Evolutionary conservation across 2,329 filamentous ascomycete genomes (phyloP).

Genomic region (Hymenotorrendiella dingleyae): DNA sequence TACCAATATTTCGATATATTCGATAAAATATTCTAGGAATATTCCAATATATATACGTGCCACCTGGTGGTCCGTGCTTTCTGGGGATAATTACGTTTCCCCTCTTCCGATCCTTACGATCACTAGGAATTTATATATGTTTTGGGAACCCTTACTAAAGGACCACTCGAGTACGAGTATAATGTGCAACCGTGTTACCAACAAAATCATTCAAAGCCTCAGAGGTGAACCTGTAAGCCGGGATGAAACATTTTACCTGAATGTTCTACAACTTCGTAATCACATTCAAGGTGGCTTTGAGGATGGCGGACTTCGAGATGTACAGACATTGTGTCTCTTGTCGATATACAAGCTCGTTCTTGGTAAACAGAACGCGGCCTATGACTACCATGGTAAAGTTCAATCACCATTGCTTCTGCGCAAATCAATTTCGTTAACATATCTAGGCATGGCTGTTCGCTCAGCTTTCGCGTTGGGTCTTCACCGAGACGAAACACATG

Average conservation of each 20-base stretch:
- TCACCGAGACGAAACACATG: constrained; percentile 54
- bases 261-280: constrained; percentile 47
- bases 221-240: constrained; percentile 42
- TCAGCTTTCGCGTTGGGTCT: constrained; percentile 57
- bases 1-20: no score
- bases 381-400: constrained; percentile 51
- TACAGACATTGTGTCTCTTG: constrained; percentile 59
- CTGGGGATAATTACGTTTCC: no score
- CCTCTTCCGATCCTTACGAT: no score
- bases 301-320: constrained; percentile 58
- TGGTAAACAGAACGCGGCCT: constrained; percentile 57
- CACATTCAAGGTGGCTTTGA: constrained; percentile 48
- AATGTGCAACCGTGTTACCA: no score
- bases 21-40: no score
- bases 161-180: no score
- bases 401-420: not conserved
- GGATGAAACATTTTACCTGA: constrained; percentile 58
- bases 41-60: no score
- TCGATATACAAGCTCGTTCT: constrained; percentile 57
- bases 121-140: no score
- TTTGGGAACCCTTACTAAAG: no score
- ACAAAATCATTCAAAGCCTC: constrained; percentile 48
- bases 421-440: no score
- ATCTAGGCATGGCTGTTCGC: constrained; percentile 54
- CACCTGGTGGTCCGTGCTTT: no score